Evolutionary conservation across 768 basidiomycete species (phyloP).

Genomic region (Sistotremastrum niveocremeum): DNA sequence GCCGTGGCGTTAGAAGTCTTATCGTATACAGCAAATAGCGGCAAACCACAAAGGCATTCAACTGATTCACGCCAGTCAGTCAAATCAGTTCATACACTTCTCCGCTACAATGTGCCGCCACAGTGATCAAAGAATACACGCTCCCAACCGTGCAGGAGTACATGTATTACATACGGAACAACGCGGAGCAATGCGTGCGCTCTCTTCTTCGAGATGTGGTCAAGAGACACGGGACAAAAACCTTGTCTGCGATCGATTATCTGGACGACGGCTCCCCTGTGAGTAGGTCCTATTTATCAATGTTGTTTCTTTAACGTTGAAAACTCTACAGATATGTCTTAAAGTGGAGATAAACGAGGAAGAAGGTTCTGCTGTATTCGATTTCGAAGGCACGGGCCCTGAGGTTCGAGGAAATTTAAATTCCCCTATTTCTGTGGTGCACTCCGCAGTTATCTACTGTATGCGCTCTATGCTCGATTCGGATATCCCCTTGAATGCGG

Average conservation of each 20-base stretch:
- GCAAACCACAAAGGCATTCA: constrained; percentile 89
- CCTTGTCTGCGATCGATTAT: constrained; percentile 65
- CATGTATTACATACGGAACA: constrained; percentile 81
- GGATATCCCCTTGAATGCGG: constrained; percentile 88
- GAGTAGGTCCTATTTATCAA: constrained; percentile 11
- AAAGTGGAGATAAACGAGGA: constrained; percentile 62
- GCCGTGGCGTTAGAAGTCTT: background rate
- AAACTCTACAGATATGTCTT: constrained; percentile 44
- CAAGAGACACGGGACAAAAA: constrained; percentile 48
- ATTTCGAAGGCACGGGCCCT: constrained; percentile 74
- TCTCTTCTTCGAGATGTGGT: constrained; percentile 66
- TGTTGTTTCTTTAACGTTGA: background rate
- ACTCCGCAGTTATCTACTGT: constrained; percentile 81
- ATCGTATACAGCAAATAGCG: constrained; percentile 60
- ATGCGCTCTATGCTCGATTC: constrained; percentile 76
- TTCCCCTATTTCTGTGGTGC: constrained; percentile 72
- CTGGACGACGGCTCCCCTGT: constrained; percentile 83
- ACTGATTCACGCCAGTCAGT: constrained; percentile 63
- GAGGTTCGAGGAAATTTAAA: constrained; percentile 82
- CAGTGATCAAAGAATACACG: constrained; percentile 79
- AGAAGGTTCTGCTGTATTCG: constrained; percentile 67
- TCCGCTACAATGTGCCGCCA: background rate
- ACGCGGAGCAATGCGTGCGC: constrained; percentile 81
- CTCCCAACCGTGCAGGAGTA: constrained; percentile 83
- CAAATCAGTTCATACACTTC: background rate